Base-by-base conservation (phyloP, 2,329 filamentous ascomycete genomes). In the Xylaria hypoxylon region DNA sequence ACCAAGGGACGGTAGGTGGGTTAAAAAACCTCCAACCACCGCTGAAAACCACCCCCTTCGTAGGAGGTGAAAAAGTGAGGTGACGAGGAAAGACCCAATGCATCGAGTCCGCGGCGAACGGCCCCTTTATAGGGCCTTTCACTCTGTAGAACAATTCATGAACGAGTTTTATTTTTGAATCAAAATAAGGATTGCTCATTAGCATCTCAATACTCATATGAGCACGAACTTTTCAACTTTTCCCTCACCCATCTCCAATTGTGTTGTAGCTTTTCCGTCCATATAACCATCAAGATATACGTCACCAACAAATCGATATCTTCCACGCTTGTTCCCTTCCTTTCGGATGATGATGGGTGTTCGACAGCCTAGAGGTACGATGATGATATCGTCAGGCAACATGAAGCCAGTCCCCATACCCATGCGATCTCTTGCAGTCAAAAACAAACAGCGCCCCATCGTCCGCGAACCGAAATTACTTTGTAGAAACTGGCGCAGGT, bases 201-300 rank as follows among this genome's bases (percentile, higher is more conserved):
- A 35, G 10, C 33, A 10, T 15, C 7, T 51, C 28, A n/a, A 24
- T 59, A 40, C 4, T 64, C 47, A 64, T 52, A 64, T 22, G 19
- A 64, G 52, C 11, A 64, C 55, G 26, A 64, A 64, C 26, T 59
- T 55, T 11, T 47, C 17, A 8, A 48, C n/a, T 22, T 15, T 5
- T 24, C 19, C 52, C 28, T 51, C 57, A 19, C 56, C 44, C 5
- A 24, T 6, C 17, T 51, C 44, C 26, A 24, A 60, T 17, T 42
- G 40, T 26, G n/a, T 10, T n/a, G 79, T 51, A 5, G 78, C 78
- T 58, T 70, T 63, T 0, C 78, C 77, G 28, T 75, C 38, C 78
- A 80, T 80, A 31, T 77, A 79, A 0, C 73, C 72, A 63, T 79
- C 69, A 3, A 80, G 52, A 56, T 79, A 80, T 1, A 73, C 69